phyloP scores from a whole-genome alignment of 73 alveolate genomes.

The Strombidium stylifer region DNA sequence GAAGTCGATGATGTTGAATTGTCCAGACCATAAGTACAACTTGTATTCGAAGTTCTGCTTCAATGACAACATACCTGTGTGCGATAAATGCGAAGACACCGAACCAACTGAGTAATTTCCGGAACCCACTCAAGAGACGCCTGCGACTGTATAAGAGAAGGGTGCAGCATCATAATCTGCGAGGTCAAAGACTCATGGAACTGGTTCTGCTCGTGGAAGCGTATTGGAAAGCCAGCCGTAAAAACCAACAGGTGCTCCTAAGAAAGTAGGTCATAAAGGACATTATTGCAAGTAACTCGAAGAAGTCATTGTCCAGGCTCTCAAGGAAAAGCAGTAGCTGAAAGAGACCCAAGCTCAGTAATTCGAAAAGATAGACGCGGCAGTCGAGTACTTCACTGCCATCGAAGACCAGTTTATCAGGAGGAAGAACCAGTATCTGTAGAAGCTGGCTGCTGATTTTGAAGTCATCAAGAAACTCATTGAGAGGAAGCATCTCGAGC shows the following conservation, averaged over 20 bases:
- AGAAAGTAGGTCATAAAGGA: conserved; percentile 10
- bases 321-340: conserved; percentile 33
- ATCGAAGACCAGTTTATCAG: conserved; percentile 23
- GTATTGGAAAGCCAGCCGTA: neutral
- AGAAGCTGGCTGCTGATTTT: conserved; percentile 50
- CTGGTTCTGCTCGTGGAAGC: too few relatives aligned
- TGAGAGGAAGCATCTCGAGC: conserved; percentile 50
- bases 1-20: too few relatives aligned
- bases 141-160: too few relatives aligned
- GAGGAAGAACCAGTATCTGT: conserved; percentile 24
- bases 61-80: too few relatives aligned
- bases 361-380: conserved; percentile 19
- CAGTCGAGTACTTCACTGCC: conserved; percentile 12
- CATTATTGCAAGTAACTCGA: conserved; percentile 33
- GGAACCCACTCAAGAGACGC: too few relatives aligned
- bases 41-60: too few relatives aligned
- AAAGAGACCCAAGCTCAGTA: neutral
- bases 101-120: too few relatives aligned
- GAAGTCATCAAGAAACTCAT: conserved; percentile 39
- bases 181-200: too few relatives aligned
- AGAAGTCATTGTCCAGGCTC: conserved; percentile 30
- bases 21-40: too few relatives aligned
- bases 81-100: too few relatives aligned
- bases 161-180: too few relatives aligned
- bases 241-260: too few relatives aligned